These are phyloP conservation scores for Gynostemma pentaphyllum DNA, from an alignment of 306 rosid genomes.

Conservation along the genomic window DNA sequence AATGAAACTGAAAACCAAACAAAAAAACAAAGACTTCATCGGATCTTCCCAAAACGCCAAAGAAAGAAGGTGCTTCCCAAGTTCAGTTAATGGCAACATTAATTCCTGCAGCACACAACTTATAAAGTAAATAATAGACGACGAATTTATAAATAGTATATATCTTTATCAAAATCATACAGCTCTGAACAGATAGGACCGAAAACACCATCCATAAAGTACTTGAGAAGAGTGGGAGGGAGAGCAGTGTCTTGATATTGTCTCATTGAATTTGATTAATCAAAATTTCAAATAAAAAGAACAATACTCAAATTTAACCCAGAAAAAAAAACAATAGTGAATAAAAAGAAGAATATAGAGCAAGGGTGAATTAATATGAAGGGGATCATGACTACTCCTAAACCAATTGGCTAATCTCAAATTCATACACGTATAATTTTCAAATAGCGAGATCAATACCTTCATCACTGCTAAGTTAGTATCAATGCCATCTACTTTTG, in stretches of 20 bases:
- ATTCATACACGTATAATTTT: background rate
- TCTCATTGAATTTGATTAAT: no score
- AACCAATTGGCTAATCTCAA: background rate
- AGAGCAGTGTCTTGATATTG: background rate
- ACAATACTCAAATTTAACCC: background rate
- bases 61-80: constrained; percentile 53
- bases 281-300: no score
- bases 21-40: constrained; percentile 56
- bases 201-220: background rate
- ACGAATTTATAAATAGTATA: background rate
- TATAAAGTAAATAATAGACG: background rate
- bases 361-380: no score
- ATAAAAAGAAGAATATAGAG: no score
- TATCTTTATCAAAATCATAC: background rate
- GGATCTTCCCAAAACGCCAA: constrained; percentile 87
- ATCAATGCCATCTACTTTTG: constrained; percentile 93
- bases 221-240: background rate
- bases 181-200: background rate
- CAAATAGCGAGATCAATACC: constrained; percentile 32
- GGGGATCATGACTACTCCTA: no score
- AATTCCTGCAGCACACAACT: constrained; percentile 51
- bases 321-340: background rate
- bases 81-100: constrained; percentile 59
- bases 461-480: constrained; percentile 91
- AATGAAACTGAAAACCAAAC: constrained; percentile 50